phyloP scores from a whole-genome alignment of 2,329 filamentous ascomycete species.

The Fusarium devonianum region DNA sequence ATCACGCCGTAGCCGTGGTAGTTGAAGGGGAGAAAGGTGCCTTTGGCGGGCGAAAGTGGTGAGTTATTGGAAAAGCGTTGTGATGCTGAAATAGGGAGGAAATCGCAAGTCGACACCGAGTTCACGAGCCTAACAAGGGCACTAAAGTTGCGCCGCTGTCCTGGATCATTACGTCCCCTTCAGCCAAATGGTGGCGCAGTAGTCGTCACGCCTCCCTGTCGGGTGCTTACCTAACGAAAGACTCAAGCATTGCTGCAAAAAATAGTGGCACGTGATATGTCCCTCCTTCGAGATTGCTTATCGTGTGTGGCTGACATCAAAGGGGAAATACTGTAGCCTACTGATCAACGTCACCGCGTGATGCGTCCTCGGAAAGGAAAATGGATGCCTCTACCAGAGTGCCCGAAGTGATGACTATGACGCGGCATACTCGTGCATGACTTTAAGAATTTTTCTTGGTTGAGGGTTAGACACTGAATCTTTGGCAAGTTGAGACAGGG shows the following conservation, averaged over 20 bases:
- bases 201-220: too few relatives aligned
- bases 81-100: constrained; percentile 44
- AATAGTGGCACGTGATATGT: constrained; percentile 26
- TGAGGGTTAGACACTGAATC: too few relatives aligned
- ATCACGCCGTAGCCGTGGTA: constrained; percentile 1
- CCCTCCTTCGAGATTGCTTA: background rate
- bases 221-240: too few relatives aligned
- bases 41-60: constrained; percentile 25
- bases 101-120: constrained; percentile 44
- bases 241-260: too few relatives aligned
- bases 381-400: constrained; percentile 23
- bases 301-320: constrained; percentile 27
- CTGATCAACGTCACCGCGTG: constrained; percentile 34
- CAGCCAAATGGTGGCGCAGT: constrained; percentile 41
- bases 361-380: constrained; percentile 20
- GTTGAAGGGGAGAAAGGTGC: constrained; percentile 11
- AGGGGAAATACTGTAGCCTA: constrained; percentile 35
- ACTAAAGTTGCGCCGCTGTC: constrained; percentile 39
- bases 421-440: constrained; percentile 2
- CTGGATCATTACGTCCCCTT: constrained; percentile 28
- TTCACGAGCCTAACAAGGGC: constrained; percentile 44
- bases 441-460: too few relatives aligned
- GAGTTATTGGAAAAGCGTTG: constrained; percentile 36
- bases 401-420: background rate
- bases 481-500: too few relatives aligned